Evolutionary conservation across 2,329 filamentous ascomycete species (phyloP).

Genomic region (Lasiodiplodia theobromae): DNA sequence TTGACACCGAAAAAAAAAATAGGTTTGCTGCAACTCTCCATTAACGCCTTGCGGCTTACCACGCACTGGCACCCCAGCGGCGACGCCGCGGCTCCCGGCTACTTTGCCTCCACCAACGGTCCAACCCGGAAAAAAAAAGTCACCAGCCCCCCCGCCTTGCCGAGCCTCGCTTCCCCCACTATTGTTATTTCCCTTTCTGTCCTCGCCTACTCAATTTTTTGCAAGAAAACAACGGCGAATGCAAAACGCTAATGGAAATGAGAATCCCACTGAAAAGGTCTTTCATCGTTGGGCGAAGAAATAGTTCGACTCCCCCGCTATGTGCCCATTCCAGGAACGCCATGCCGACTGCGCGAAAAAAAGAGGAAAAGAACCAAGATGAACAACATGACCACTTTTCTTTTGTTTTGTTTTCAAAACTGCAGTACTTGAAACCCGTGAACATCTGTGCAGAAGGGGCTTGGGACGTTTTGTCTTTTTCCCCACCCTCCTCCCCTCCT

Average conservation of each 20-base stretch:
- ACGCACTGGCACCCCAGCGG: not conserved
- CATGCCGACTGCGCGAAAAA: constrained; percentile 1
- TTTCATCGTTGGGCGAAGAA: not conserved
- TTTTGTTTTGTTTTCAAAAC: not conserved
- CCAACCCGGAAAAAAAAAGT: not conserved
- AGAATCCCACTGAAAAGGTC: not conserved
- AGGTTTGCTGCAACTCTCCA: not conserved
- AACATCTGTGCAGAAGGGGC: not conserved
- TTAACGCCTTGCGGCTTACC: constrained; percentile 10
- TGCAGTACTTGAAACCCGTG: not conserved
- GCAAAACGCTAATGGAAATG: not conserved
- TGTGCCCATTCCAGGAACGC: constrained; percentile 25
- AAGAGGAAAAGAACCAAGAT: not conserved
- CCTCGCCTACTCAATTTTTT: constrained; percentile 7
- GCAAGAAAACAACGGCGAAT: not conserved
- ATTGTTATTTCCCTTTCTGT: not conserved
- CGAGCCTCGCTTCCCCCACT: not conserved
- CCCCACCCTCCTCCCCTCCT: not conserved
- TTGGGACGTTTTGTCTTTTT: not conserved
- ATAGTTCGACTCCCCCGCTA: constrained; percentile 21
- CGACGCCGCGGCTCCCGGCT: not conserved
- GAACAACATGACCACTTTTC: constrained; percentile 6
- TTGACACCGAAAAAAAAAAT: not conserved
- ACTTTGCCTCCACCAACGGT: not conserved
- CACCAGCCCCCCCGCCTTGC: not conserved